Base-by-base conservation (phyloP, 768 basidiomycete genomes). In the Agaricus sinodeliciosus region DNA sequence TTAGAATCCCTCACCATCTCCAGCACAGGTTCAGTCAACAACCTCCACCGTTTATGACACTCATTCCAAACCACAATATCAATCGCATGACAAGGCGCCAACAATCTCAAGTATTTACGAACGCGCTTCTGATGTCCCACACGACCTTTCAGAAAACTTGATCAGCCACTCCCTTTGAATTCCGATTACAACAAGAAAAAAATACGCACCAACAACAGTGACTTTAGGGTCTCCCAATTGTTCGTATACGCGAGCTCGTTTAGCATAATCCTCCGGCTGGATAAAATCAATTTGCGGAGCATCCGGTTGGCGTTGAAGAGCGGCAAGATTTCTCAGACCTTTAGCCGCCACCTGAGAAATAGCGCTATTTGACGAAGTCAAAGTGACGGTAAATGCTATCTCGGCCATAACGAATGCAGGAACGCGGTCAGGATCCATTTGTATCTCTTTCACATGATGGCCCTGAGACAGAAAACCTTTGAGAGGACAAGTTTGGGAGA, bases 21-120 rank as follows among this genome's bases (percentile, higher is more conserved):
- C 56, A 76, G 73, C 42, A 85, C 69, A 45, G 76, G 69, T 61
- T 87, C 86, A 12, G 79, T 79, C 41, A 91, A 66, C 4, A 72
- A 67, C 25, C 75, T 73, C 88, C 89, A 92, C 44, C 88, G 74
- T 71, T 78, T 84, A 64, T 85, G 91, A 55, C 81, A 85, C 61
- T 93, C 90, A 57, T 85, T 75, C 90, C 90, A 94, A 2, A 89
- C 84, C 0, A 85, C 87, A 18, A 87, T 71, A 48, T 89, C 81
- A n/a, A 81, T 76, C 1, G 82, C 78, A 27, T 79, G 78, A 12
- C 85, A 81, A 26, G 77, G 79, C 1, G 81, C 75, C 43, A 90
- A 73, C 49, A 80, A 63, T 5, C 87, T 79, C 47, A 91, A 65
- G 22, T 89, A 69, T 64, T 82, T 86, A 13, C 91, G 76, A 26